Evolutionary conservation across 148 eudicot species (phyloP).

Genomic region (Rhododendron griersonianum): DNA sequence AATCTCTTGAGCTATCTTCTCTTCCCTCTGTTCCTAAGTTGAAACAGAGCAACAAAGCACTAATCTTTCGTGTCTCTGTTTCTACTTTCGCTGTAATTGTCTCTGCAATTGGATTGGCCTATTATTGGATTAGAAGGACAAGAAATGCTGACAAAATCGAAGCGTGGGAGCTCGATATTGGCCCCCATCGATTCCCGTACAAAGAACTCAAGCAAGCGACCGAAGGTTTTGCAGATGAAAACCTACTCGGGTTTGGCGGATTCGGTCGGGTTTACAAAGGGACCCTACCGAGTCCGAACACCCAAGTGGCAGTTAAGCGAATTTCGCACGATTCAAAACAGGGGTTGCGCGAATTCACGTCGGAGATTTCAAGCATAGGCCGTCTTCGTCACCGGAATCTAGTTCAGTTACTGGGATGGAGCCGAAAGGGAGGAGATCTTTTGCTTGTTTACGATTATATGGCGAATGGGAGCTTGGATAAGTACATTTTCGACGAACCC

Average conservation of each 20-base stretch:
- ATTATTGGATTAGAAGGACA: slow-evolving; percentile 9
- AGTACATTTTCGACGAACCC: slow-evolving; percentile 25
- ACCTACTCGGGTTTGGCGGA: slow-evolving; percentile 47
- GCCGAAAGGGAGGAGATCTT: slow-evolving; percentile 39
- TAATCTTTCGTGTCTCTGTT: background rate
- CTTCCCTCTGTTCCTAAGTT: slow-evolving; percentile 7
- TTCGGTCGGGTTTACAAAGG: slow-evolving; percentile 48
- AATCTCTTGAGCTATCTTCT: slow-evolving; percentile 14
- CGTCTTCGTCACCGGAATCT: slow-evolving; percentile 41
- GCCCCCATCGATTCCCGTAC: slow-evolving; percentile 37
- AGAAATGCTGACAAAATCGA: slow-evolving; percentile 32
- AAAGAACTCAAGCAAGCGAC: slow-evolving; percentile 37
- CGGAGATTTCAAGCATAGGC: slow-evolving; percentile 42
- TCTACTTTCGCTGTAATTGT: background rate
- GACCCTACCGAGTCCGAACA: slow-evolving; percentile 20
- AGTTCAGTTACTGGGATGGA: slow-evolving; percentile 45
- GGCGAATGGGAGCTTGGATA: slow-evolving; percentile 64
- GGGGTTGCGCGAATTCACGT: slow-evolving; percentile 36
- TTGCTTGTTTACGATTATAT: slow-evolving; percentile 55
- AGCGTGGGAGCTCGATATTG: slow-evolving; percentile 41
- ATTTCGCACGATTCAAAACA: slow-evolving; percentile 40
- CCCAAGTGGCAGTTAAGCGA: slow-evolving; percentile 36
- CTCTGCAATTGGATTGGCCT: background rate
- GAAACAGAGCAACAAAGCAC: background rate
- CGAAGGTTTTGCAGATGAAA: slow-evolving; percentile 32